phyloP scores from a whole-genome alignment of 164 flowering plant genomes.

The Umbellularia californica region DNA sequence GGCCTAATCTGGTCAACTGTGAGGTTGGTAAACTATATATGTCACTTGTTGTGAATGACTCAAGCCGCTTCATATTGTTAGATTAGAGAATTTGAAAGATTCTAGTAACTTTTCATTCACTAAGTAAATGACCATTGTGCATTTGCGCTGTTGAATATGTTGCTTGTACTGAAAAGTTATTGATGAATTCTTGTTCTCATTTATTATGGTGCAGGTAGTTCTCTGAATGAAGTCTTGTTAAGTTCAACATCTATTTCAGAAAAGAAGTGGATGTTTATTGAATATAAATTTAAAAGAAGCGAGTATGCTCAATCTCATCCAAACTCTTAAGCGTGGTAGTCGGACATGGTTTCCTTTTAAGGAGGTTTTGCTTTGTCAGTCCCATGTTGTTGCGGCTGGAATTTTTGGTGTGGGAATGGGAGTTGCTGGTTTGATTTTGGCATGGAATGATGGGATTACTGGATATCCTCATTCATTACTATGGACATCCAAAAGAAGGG shows the following conservation, averaged over 20 bases:
- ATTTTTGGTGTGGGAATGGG: conserved; percentile 36
- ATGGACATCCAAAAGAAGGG: conserved; percentile 18
- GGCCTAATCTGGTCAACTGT: no score
- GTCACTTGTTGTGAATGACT: no score
- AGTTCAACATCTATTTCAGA: neutral
- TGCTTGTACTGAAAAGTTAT: neutral
- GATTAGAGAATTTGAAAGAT: neutral
- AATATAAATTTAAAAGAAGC: conserved; percentile 25
- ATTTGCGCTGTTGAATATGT: neutral
- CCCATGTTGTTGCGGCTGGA: conserved; percentile 38
- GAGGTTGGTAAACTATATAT: no score
- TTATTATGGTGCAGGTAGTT: neutral
- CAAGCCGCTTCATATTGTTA: no score
- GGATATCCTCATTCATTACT: conserved; percentile 21
- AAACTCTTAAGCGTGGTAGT: conserved; percentile 29
- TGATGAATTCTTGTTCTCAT: neutral
- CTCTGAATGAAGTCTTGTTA: neutral
- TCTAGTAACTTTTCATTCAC: neutral
- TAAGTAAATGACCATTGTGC: neutral
- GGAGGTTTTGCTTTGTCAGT: conserved; percentile 38
- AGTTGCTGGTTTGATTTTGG: conserved; percentile 39
- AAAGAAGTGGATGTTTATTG: neutral
- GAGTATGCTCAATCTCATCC: conserved; percentile 15
- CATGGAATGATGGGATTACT: conserved; percentile 28
- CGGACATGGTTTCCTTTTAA: conserved; percentile 18